Percentiles rank a stretch among this genome's conserved stretches.
These are phyloP conservation scores for Leishmania gerbilli DNA, from an alignment of 208 protist genomes.

Conservation along the genomic window DNA sequence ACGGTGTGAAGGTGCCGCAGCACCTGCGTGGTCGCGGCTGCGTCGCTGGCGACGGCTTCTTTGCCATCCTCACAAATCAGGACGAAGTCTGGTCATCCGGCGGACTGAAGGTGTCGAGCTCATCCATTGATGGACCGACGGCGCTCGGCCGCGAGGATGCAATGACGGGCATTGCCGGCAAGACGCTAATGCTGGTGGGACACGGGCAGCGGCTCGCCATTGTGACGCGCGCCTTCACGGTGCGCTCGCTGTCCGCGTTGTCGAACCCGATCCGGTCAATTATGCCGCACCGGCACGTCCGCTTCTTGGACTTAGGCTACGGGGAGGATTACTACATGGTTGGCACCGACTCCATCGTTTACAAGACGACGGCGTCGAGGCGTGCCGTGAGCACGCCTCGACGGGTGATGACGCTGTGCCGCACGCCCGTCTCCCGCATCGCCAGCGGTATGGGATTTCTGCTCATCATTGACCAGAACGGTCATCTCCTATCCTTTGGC, in stretches of 20 bases:
- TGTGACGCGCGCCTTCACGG: slow-evolving; percentile 76
- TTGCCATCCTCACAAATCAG: slow-evolving; percentile 84
- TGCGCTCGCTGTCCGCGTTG: slow-evolving; percentile 76
- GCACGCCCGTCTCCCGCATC: slow-evolving; percentile 75
- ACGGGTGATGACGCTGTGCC: slow-evolving; percentile 80
- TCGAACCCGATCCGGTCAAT: slow-evolving; percentile 71
- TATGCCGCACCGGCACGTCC: slow-evolving; percentile 74
- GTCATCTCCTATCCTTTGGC: slow-evolving; percentile 78
- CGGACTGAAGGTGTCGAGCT: slow-evolving; percentile 58
- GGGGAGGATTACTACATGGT: slow-evolving; percentile 90
- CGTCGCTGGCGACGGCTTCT: slow-evolving; percentile 81
- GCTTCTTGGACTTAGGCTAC: slow-evolving; percentile 81
- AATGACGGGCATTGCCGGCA: slow-evolving; percentile 72
- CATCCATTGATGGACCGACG: slow-evolving; percentile 40
- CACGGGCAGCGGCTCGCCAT: slow-evolving; percentile 70
- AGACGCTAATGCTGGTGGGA: slow-evolving; percentile 74
- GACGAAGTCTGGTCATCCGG: slow-evolving; percentile 86
- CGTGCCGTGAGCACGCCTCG: slow-evolving; percentile 77
- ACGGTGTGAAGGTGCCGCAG: slow-evolving; percentile 78
- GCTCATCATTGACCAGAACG: slow-evolving; percentile 87
- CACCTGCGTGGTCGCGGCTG: slow-evolving; percentile 76
- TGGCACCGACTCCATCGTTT: slow-evolving; percentile 80
- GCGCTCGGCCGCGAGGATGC: slow-evolving; percentile 56
- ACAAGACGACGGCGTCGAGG: slow-evolving; percentile 82
- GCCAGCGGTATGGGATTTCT: slow-evolving; percentile 78